These are phyloP conservation scores for Penicillium paxilli DNA, from an alignment of 495 filamentous ascomycete genomes.

Conservation along the genomic window DNA sequence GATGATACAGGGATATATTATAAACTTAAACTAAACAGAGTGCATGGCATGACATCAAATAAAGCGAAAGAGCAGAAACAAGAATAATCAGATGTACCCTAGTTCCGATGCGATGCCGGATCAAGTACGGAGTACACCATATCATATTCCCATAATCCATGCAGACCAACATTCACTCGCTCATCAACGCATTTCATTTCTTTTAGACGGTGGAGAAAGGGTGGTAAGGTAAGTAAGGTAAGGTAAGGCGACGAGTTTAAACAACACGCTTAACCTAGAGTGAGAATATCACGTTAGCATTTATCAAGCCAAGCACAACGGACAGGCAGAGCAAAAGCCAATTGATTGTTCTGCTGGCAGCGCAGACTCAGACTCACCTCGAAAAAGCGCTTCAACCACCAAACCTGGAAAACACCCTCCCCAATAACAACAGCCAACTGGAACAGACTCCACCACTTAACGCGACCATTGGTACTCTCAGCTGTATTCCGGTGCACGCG, in stretches of 20 bases:
- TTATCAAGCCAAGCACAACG: neutral
- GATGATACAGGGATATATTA: too few species aligned
- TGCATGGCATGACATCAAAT: slow-evolving; percentile 25
- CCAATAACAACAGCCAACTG: slow-evolving; percentile 87
- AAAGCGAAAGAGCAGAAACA: slow-evolving; percentile 15
- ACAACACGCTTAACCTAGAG: slow-evolving; percentile 47
- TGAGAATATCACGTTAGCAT: slow-evolving; percentile 3
- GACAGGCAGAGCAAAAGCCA: too few species aligned
- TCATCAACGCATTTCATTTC: slow-evolving; percentile 12
- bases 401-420: slow-evolving; percentile 96
- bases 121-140: too few species aligned
- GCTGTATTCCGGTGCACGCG: slow-evolving; percentile 96
- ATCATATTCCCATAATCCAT: slow-evolving; percentile 7
- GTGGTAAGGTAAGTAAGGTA: neutral
- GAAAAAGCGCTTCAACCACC: slow-evolving; percentile 99
- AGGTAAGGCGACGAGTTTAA: slow-evolving; percentile 17
- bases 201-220: slow-evolving; percentile 4
- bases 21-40: too few species aligned
- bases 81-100: too few species aligned
- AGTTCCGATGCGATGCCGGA: too few species aligned
- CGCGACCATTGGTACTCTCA: slow-evolving; percentile 93
- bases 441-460: slow-evolving; percentile 99
- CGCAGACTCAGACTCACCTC: slow-evolving; percentile 60
- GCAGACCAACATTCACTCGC: slow-evolving; percentile 3
- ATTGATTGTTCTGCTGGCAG: neutral